These are phyloP conservation scores for Brassica cretica DNA, from an alignment of 345 rosid species.

Conservation along the genomic window DNA sequence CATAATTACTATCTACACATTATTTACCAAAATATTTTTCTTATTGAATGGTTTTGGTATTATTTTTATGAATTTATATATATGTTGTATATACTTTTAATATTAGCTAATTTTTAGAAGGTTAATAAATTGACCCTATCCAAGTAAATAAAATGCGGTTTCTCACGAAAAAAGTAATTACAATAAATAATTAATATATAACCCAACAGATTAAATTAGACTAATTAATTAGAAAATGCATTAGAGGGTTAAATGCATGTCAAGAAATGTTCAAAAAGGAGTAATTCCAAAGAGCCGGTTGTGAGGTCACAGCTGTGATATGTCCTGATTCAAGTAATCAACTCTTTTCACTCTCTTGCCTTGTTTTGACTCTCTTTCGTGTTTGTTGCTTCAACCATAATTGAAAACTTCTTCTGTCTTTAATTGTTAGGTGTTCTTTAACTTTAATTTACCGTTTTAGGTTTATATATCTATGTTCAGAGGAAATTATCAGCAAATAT, in stretches of 20 bases:
- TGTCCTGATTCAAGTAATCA: conserved; percentile 36
- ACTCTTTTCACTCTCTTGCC: conserved; percentile 12
- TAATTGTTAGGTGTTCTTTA: neutral
- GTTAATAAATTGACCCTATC: conserved; percentile 8
- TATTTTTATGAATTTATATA: neutral
- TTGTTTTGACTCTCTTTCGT: conserved; percentile 15
- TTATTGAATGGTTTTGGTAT: neutral
- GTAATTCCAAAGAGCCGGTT: conserved; percentile 26
- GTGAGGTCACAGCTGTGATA: conserved; percentile 32
- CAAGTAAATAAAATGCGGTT: neutral
- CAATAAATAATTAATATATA: neutral
- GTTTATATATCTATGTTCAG: neutral
- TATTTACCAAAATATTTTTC: neutral
- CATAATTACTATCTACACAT: neutral
- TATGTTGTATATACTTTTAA: neutral
- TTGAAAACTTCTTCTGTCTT: conserved; percentile 2
- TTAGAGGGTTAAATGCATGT: conserved; percentile 13
- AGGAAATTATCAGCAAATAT: neutral
- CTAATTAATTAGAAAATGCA: neutral
- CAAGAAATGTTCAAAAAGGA: conserved; percentile 21
- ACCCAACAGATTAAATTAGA: neutral
- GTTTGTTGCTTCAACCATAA: conserved; percentile 24
- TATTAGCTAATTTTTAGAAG: neutral
- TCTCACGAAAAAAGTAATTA: conserved; percentile 5
- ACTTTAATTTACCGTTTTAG: neutral